Evolutionary conservation across 2,329 filamentous ascomycete species (phyloP).

Genomic region (Gaeumannomyces tritici): DNA sequence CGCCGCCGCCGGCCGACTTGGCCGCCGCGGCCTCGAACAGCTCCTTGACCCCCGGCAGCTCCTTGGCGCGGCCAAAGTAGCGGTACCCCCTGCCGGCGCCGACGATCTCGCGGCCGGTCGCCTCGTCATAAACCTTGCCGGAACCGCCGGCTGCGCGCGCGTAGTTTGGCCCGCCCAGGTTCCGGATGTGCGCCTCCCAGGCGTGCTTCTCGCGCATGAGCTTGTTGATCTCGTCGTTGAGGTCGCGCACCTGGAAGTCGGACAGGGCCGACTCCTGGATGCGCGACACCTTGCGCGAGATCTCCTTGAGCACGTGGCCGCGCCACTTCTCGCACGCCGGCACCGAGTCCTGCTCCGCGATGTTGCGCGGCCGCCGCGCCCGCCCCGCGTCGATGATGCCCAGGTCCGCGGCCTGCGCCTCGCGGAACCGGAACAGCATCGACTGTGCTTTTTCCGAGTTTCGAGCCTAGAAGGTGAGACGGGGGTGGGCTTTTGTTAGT

Average conservation of each 20-base stretch:
- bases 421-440: slow-evolving; percentile 99
- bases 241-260: slow-evolving; percentile 92
- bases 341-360: slow-evolving; percentile 77
- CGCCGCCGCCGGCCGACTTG: slow-evolving; percentile 27
- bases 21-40: slow-evolving; percentile 72
- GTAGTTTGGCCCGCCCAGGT: slow-evolving; percentile 94
- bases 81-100: slow-evolving; percentile 82
- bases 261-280: slow-evolving; percentile 88
- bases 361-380: slow-evolving; percentile 80
- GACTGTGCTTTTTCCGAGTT: slow-evolving; percentile 99
- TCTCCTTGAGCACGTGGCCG: slow-evolving; percentile 92
- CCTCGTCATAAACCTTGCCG: slow-evolving; percentile 62
- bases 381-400: slow-evolving; percentile 92
- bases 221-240: slow-evolving; percentile 99
- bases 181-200: slow-evolving; percentile 96
- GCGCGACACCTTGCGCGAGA: slow-evolving; percentile 89
- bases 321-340: slow-evolving; percentile 95
- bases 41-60: slow-evolving; percentile 92
- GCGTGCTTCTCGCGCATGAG: slow-evolving; percentile 98
- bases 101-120: slow-evolving; percentile 55
- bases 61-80: slow-evolving; percentile 84
- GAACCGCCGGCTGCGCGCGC: slow-evolving; percentile 63
- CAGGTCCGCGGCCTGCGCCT: slow-evolving; percentile 89
- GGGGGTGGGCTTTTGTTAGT: background rate
- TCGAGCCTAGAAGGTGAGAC: no score